These are phyloP conservation scores for Aspergillus sp. DNA, from an alignment of 2,329 filamentous ascomycete species.

Conservation along the genomic window DNA sequence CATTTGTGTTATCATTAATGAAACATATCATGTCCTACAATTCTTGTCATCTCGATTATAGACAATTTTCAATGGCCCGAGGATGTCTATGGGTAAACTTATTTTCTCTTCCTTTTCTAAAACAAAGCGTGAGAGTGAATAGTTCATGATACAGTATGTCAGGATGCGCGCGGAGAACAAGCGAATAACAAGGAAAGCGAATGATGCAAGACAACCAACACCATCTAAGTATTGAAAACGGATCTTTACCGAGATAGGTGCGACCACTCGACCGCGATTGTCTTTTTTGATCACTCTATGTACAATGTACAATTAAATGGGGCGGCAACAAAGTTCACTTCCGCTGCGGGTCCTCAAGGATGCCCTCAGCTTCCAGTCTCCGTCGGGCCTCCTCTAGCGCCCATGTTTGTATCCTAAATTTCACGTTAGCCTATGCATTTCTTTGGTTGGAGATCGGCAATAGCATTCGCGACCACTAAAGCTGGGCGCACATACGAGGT, in stretches of 20 bases:
- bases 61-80: neutral
- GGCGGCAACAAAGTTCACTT: conserved; percentile 39
- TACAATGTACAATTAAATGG: conserved; percentile 40
- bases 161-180: conserved; percentile 24
- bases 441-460: neutral
- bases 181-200: conserved; percentile 25
- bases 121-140: conserved; percentile 14
- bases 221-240: conserved; percentile 36
- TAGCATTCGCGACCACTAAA: conserved; percentile 1
- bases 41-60: neutral
- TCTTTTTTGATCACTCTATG: conserved; percentile 39
- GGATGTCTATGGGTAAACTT: conserved; percentile 6
- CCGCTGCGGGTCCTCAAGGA: conserved; percentile 76
- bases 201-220: conserved; percentile 29
- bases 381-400: conserved; percentile 94
- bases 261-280: conserved; percentile 30
- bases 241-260: conserved; percentile 30
- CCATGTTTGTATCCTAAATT: conserved; percentile 92
- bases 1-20: neutral
- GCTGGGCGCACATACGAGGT: conserved; percentile 74
- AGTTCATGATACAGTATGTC: conserved; percentile 19
- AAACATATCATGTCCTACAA: neutral
- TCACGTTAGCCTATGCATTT: conserved; percentile 20
- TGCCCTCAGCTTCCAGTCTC: conserved; percentile 92
- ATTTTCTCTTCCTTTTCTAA: conserved; percentile 14